A percentile compares a stretch with the other conserved stretches of the same genome.
These are phyloP conservation scores for Williopsis jadinii DNA, from an alignment of 1,139 yeast species.

Conservation along the genomic window DNA sequence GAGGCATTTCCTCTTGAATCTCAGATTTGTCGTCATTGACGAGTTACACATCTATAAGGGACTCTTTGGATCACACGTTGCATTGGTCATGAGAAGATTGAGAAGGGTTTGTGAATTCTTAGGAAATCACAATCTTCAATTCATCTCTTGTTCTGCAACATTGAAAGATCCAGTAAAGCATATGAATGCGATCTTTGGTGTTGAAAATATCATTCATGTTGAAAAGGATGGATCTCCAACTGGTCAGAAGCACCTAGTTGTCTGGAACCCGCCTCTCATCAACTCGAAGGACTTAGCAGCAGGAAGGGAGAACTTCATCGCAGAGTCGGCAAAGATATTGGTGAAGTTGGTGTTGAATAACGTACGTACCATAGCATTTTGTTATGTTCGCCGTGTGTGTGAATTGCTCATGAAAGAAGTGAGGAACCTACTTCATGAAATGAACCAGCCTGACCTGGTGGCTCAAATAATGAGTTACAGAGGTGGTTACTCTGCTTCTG, in stretches of 20 bases:
- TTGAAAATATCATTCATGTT: constrained; percentile 46
- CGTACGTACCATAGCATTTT: constrained; percentile 82
- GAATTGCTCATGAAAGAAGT: constrained; percentile 84
- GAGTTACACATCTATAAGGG: constrained; percentile 89
- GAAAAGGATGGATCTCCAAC: constrained; percentile 82
- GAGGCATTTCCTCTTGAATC: constrained; percentile 56
- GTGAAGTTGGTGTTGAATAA: constrained; percentile 55
- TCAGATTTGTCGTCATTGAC: constrained; percentile 78
- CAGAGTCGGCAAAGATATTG: constrained; percentile 69
- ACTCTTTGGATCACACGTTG: constrained; percentile 87
- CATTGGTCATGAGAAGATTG: constrained; percentile 73
- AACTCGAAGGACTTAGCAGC: constrained; percentile 48
- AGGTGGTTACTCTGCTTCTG: constrained; percentile 87
- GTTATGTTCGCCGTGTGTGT: constrained; percentile 80
- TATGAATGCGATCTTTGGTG: constrained; percentile 67
- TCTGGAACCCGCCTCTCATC: constrained; percentile 79
- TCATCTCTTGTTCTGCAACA: constrained; percentile 92
- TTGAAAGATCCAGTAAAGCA: constrained; percentile 64
- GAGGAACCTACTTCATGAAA: constrained; percentile 39
- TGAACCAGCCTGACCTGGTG: constrained; percentile 37
- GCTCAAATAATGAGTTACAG: constrained; percentile 84
- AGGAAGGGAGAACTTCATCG: constrained; percentile 63
- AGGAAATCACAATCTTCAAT: constrained; percentile 47
- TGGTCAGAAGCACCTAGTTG: constrained; percentile 64
- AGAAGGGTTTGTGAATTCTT: constrained; percentile 50